A percentile compares a stretch with the other conserved stretches of the same genome.
Conservation (phyloP, 495 filamentous ascomycete genomes). For the Annulohypoxylon nitens region DNA sequence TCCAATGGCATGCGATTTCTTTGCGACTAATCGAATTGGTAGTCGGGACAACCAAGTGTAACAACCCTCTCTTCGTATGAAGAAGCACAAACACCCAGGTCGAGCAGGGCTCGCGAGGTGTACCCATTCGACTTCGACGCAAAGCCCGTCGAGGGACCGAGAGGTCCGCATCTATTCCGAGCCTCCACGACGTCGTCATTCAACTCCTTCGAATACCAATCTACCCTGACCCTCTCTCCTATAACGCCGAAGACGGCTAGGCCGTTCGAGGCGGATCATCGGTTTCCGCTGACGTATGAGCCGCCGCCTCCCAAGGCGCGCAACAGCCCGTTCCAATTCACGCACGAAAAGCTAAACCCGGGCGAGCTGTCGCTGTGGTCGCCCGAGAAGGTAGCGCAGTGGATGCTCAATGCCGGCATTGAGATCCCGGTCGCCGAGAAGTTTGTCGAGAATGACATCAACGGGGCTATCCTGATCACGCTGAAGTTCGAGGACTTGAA, state of each 20-base stretch:
- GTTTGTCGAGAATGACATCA: conserved; percentile 92
- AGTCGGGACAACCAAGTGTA: conserved; percentile 74
- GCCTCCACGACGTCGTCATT: conserved; percentile 62
- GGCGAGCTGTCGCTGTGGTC: conserved; percentile 73
- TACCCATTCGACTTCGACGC: conserved; percentile 54
- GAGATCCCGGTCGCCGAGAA: conserved; percentile 81
- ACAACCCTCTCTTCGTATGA: conserved; percentile 83
- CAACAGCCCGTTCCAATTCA: conserved; percentile 61
- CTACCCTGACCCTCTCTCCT: conserved; percentile 76
- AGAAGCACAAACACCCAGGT: conserved; percentile 77
- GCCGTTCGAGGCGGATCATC: conserved; percentile 51
- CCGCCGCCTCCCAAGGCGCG: conserved; percentile 54
- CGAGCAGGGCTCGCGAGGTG: conserved; percentile 56
- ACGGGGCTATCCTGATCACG: conserved; percentile 82
- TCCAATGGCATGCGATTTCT: neutral
- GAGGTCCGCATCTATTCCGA: conserved; percentile 91
- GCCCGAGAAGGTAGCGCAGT: conserved; percentile 79
- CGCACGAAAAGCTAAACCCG: conserved; percentile 68
- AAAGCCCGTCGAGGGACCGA: conserved; percentile 80
- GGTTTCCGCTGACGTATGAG: conserved; percentile 52
- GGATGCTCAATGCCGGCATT: conserved; percentile 80
- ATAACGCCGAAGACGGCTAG: conserved; percentile 61
- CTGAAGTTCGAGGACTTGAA: conserved; percentile 94
- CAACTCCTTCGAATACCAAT: conserved; percentile 68
- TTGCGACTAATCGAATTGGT: conserved; percentile 47